Base-by-base conservation (phyloP, 441 rosid genomes). In the Aquilaria agallochum region DNA sequence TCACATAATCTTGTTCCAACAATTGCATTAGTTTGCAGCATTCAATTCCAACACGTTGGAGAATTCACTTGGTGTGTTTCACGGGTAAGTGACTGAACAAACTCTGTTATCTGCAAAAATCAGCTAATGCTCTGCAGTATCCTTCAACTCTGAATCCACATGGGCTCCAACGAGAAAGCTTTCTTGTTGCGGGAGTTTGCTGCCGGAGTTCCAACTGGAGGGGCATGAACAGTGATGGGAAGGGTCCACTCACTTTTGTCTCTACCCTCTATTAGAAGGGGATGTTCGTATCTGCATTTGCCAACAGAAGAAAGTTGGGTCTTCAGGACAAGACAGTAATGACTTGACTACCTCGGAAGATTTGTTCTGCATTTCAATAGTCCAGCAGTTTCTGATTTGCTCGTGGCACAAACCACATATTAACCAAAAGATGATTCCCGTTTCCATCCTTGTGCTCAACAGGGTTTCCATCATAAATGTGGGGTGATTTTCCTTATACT, bases 181-280 rank as follows among this genome's bases (percentile, higher is more conserved):
- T 77, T 87, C 71, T 85, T 89, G 7, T 78, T 84, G 73, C 82
- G 76, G 60, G 83, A 27, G 31, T 75, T 83, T 55, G 80, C 65
- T 53, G 81, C 76, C 5, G 77, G n/a, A 31, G 89, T 62, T 59
- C 84, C 83, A 1, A 89, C 81, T 5, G 97, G 90, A 50, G 92
- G 92, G 54, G 96, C 98, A 60, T 85, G 96, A 64, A 91, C 96
- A 0, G 84, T 89, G 42, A 94, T 87, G 2, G 98, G 98, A 64
- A 94, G 96, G 77, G 87, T 72, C 98, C 98, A 94, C 75, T 89
- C 97, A 27, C 89, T 78, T 74, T 76, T 91, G 67, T 94, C 99
- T 67, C 94, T 74, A 50, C 89, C 92, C 51, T 82, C 92, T 42
- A 89, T 62, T 58, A 91, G 72, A 68, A 91, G 89, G 36, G 97